A percentile compares a stretch with the other conserved stretches of the same genome.
Conservation (phyloP, 768 basidiomycete species). For the Pleurotus salmoneostramineus region DNA sequence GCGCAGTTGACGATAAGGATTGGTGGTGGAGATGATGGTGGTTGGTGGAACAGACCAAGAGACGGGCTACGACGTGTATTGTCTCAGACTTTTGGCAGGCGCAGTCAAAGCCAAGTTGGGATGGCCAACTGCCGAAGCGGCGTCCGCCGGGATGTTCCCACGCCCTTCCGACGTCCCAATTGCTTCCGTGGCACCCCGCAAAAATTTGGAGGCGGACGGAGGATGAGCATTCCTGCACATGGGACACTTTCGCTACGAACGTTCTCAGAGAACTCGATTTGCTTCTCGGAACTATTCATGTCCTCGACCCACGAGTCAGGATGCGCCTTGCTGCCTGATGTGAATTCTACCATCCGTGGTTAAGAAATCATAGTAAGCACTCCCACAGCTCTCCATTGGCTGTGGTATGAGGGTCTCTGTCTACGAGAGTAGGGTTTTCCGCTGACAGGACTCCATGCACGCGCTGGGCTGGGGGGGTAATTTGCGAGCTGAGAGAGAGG, state of each 20-base stretch:
- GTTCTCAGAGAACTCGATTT: neutral
- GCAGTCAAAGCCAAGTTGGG: too few species aligned
- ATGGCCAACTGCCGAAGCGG: neutral
- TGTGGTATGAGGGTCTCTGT: neutral
- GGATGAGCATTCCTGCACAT: neutral
- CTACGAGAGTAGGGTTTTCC: neutral
- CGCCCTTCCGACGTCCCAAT: neutral
- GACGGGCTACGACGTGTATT: neutral
- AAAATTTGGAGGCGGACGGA: neutral
- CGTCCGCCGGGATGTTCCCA: slow-evolving; percentile 4
- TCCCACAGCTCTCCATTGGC: slow-evolving; percentile 3
- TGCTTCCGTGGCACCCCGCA: neutral
- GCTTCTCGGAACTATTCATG: neutral
- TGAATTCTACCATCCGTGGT: slow-evolving; percentile 4
- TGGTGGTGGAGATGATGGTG: neutral
- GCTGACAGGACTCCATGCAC: neutral
- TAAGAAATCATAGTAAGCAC: slow-evolving; percentile 2
- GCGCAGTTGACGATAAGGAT: neutral
- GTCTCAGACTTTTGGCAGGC: too few species aligned
- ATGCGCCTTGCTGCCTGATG: neutral
- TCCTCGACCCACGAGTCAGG: neutral
- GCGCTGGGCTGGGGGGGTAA: too few species aligned
- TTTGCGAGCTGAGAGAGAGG: too few species aligned
- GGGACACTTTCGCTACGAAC: slow-evolving; percentile 3
- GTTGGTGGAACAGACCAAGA: neutral